phyloP scores from a whole-genome alignment of 345 rosid genomes.

The Bretschneidera sinensis region DNA sequence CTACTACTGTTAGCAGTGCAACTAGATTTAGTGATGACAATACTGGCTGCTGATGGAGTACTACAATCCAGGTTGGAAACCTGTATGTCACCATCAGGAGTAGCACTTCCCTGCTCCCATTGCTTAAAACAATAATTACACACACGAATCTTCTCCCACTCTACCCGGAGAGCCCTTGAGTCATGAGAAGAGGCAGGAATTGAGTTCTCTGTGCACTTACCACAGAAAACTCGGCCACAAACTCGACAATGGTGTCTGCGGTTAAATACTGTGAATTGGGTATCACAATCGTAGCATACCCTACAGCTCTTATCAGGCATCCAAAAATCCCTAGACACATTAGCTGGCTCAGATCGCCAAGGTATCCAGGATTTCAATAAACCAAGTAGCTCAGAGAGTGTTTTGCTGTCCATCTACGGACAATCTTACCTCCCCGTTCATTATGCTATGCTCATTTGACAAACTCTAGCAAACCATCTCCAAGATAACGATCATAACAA shows the following conservation, averaged over 20 bases:
- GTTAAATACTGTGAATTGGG: slow-evolving; percentile 64
- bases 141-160: slow-evolving; percentile 75
- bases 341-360: slow-evolving; percentile 73
- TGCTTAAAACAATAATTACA: slow-evolving; percentile 92
- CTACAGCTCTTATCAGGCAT: slow-evolving; percentile 97
- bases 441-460: slow-evolving; percentile 53
- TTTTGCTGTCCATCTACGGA: slow-evolving; percentile 58
- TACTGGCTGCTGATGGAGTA: slow-evolving; percentile 60
- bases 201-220: slow-evolving; percentile 80
- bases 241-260: slow-evolving; percentile 91
- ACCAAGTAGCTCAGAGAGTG: slow-evolving; percentile 52
- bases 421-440: slow-evolving; percentile 47
- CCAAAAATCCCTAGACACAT: slow-evolving; percentile 91
- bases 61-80: slow-evolving; percentile 41
- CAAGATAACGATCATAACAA: background rate
- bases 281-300: slow-evolving; percentile 90
- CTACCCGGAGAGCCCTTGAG: slow-evolving; percentile 41
- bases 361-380: slow-evolving; percentile 62
- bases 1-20: slow-evolving; percentile 51
- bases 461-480: slow-evolving; percentile 22
- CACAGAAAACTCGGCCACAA: slow-evolving; percentile 93
- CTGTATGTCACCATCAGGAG: slow-evolving; percentile 48
- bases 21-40: slow-evolving; percentile 57
- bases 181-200: slow-evolving; percentile 51
- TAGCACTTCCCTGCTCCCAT: slow-evolving; percentile 44